A percentile compares a stretch with the other conserved stretches of the same genome.
phyloP scores from a whole-genome alignment of 2,329 filamentous ascomycete genomes.

The Rosellinia necatrix region DNA sequence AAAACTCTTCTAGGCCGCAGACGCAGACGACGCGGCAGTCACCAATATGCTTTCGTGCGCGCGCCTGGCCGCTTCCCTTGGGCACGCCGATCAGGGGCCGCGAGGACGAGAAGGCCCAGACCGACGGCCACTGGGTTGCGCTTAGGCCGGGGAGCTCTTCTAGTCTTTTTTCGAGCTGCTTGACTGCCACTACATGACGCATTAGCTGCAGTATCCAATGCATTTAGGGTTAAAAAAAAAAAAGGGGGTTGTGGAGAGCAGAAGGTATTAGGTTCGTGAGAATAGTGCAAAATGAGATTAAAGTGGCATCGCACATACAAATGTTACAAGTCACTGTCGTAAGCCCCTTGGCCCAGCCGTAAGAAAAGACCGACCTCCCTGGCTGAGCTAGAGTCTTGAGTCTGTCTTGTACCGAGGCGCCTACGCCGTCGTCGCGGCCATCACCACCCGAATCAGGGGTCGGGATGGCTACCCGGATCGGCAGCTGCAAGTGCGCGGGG shows the following conservation, averaged over 20 bases:
- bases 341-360: constrained; percentile 66
- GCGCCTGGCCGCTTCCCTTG: constrained; percentile 27
- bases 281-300: too few relatives aligned
- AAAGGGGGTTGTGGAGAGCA: background rate
- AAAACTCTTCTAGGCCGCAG: constrained; percentile 37
- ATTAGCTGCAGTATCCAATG: background rate
- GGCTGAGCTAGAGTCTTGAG: constrained; percentile 46
- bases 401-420: constrained; percentile 40
- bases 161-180: constrained; percentile 60
- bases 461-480: constrained; percentile 59
- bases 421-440: constrained; percentile 15
- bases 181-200: constrained; percentile 59
- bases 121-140: constrained; percentile 38
- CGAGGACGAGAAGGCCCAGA: constrained; percentile 40
- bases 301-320: constrained; percentile 18
- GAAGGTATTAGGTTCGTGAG: too few relatives aligned
- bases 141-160: constrained; percentile 33
- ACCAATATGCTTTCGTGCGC: constrained; percentile 38
- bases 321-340: constrained; percentile 73
- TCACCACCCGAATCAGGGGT: constrained; percentile 43
- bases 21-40: constrained; percentile 37
- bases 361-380: constrained; percentile 72
- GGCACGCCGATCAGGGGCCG: constrained; percentile 39
- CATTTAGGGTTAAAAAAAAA: background rate
- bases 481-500: constrained; percentile 52